Conservation (phyloP, 305 asterid genomes). For the Fraxinus ornus region DNA sequence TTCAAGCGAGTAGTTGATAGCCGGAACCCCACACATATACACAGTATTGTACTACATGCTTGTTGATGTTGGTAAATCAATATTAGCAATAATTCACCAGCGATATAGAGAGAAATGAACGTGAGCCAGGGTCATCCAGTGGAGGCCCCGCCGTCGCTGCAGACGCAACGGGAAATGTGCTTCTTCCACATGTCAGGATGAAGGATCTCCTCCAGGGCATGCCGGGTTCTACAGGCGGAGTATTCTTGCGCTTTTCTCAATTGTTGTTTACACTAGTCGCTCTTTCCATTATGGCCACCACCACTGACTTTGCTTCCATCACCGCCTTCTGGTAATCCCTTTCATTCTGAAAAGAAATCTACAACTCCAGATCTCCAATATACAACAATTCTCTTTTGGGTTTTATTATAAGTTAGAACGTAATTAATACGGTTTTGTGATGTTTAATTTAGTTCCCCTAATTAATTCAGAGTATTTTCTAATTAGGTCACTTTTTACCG, state of each 20-base stretch:
- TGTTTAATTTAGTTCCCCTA: too few species aligned
- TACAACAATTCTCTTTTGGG: too few species aligned
- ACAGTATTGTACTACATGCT: not conserved
- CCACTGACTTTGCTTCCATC: slow-evolving; percentile 85
- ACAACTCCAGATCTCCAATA: too few species aligned
- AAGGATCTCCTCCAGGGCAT: slow-evolving; percentile 87
- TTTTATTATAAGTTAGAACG: too few species aligned
- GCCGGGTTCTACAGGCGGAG: slow-evolving; percentile 93
- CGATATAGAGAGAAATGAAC: slow-evolving; percentile 32
- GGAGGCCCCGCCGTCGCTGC: slow-evolving; percentile 39
- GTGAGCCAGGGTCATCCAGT: slow-evolving; percentile 51
- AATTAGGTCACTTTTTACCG: too few species aligned
- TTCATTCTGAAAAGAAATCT: not conserved
- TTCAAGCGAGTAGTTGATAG: not conserved
- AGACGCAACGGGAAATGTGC: slow-evolving; percentile 65
- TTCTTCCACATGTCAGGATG: slow-evolving; percentile 78
- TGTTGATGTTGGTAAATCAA: not conserved
- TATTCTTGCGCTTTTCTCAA: slow-evolving; percentile 69
- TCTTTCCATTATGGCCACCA: slow-evolving; percentile 79
- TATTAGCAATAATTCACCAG: not conserved
- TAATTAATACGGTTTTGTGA: too few species aligned
- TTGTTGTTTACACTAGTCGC: slow-evolving; percentile 69
- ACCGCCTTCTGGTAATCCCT: slow-evolving; percentile 82
- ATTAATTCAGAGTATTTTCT: too few species aligned
- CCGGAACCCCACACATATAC: not conserved